Evolutionary conservation across 345 rosid genomes (phyloP).

Genomic region (Ricinus communis): DNA sequence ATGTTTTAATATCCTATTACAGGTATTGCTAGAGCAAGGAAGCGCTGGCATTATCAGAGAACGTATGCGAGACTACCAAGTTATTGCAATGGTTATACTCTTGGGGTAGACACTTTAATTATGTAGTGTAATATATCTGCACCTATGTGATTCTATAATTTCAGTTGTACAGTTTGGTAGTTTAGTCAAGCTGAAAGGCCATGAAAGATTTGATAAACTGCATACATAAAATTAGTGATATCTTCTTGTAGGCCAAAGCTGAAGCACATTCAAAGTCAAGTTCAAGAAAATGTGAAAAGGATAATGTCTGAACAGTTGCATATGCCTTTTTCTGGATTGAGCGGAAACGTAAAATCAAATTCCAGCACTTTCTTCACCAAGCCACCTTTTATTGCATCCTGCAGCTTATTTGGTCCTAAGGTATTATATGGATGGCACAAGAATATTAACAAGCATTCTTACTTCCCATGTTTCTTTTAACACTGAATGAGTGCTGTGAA

Average conservation of each 20-base stretch:
- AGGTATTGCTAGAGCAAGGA: slow-evolving; percentile 75
- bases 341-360: slow-evolving; percentile 28
- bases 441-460: background rate
- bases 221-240: slow-evolving; percentile 1
- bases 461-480: background rate
- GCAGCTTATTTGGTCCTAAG: slow-evolving; percentile 81
- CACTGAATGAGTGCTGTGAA: background rate
- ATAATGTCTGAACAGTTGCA: slow-evolving; percentile 74
- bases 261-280: slow-evolving; percentile 57
- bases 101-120: slow-evolving; percentile 55
- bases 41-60: slow-evolving; percentile 44
- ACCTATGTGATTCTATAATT: slow-evolving; percentile 6
- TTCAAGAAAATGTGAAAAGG: slow-evolving; percentile 75
- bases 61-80: slow-evolving; percentile 75
- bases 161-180: slow-evolving; percentile 1
- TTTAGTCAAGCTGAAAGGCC: slow-evolving; percentile 14
- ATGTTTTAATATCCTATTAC: slow-evolving; percentile 7
- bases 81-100: slow-evolving; percentile 77
- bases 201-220: background rate
- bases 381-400: slow-evolving; percentile 70
- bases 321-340: slow-evolving; percentile 38
- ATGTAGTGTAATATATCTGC: background rate
- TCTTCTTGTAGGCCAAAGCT: slow-evolving; percentile 57
- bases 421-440: slow-evolving; percentile 31
- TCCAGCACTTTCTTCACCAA: slow-evolving; percentile 31